phyloP scores from a whole-genome alignment of 495 filamentous ascomycete species.

The Immersiella caudata region DNA sequence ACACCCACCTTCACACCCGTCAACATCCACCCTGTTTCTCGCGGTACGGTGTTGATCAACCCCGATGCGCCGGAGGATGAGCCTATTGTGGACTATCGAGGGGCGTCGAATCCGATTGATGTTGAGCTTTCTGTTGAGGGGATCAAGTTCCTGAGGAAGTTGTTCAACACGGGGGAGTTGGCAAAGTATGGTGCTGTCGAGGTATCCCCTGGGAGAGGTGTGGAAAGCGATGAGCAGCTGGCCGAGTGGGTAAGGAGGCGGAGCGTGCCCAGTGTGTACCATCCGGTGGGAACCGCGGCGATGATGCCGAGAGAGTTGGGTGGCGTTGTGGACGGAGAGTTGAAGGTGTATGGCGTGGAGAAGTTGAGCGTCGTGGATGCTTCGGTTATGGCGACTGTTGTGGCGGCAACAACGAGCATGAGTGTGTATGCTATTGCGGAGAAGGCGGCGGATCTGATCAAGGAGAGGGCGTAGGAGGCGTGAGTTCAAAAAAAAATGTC shows the following conservation, averaged over 20 bases:
- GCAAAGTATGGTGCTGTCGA: background rate
- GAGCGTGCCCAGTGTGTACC: constrained; percentile 32
- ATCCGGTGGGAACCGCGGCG: constrained; percentile 41
- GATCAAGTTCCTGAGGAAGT: background rate
- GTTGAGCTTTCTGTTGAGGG: background rate
- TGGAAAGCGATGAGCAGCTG: background rate
- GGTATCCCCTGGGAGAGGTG: background rate
- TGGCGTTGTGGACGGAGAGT: constrained; percentile 49
- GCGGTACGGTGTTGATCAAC: background rate
- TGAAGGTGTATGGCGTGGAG: constrained; percentile 46
- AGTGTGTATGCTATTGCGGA: constrained; percentile 48
- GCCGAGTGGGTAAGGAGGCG: background rate
- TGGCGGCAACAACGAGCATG: constrained; percentile 42
- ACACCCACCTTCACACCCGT: background rate
- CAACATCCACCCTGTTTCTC: background rate
- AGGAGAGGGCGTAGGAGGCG: background rate
- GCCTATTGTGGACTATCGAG: background rate
- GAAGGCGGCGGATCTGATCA: constrained; percentile 35
- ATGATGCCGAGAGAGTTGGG: constrained; percentile 56
- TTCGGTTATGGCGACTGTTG: constrained; percentile 42
- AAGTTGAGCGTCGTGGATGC: constrained; percentile 46
- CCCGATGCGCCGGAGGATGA: background rate
- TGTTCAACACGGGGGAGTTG: background rate
- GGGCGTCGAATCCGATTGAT: background rate
- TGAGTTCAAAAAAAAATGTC: background rate